phyloP scores from a whole-genome alignment of 176 grass and related monocot species.

The Poa annua region DNA sequence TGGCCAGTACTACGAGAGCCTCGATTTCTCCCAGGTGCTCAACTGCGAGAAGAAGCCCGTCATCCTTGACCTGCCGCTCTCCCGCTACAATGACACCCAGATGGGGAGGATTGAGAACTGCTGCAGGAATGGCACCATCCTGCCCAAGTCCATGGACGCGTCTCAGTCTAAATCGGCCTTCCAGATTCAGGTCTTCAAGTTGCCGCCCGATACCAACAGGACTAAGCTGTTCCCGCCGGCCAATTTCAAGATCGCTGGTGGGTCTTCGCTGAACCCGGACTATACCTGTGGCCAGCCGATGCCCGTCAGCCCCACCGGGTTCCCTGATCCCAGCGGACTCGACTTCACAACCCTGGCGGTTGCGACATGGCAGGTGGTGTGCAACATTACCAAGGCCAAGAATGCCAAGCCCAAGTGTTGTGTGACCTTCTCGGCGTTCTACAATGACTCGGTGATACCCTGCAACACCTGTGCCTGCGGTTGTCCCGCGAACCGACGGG shows the following conservation, averaged over 20 bases:
- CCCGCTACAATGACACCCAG: constrained; percentile 75
- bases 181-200: constrained; percentile 97
- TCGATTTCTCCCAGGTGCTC: constrained; percentile 89
- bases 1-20: constrained; percentile 58
- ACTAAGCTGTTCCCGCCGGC: constrained; percentile 70
- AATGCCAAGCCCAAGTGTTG: constrained; percentile 82
- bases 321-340: constrained; percentile 72
- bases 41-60: constrained; percentile 69
- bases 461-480: constrained; percentile 89
- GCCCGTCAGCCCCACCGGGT: constrained; percentile 67
- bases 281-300: constrained; percentile 65
- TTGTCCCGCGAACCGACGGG: constrained; percentile 53
- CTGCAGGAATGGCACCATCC: constrained; percentile 92
- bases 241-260: constrained; percentile 73
- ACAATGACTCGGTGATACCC: constrained; percentile 90
- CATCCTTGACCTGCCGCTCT: constrained; percentile 74
- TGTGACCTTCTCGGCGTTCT: constrained; percentile 89
- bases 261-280: constrained; percentile 71
- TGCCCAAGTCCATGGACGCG: constrained; percentile 85
- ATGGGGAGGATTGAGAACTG: constrained; percentile 68
- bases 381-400: constrained; percentile 67
- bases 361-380: constrained; percentile 74
- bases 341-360: constrained; percentile 57
- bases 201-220: constrained; percentile 83
- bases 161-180: constrained; percentile 81